A percentile compares a stretch with the other conserved stretches of the same genome.
phyloP scores from a whole-genome alignment of 331 rosid genomes.

The Saraca asoca region DNA sequence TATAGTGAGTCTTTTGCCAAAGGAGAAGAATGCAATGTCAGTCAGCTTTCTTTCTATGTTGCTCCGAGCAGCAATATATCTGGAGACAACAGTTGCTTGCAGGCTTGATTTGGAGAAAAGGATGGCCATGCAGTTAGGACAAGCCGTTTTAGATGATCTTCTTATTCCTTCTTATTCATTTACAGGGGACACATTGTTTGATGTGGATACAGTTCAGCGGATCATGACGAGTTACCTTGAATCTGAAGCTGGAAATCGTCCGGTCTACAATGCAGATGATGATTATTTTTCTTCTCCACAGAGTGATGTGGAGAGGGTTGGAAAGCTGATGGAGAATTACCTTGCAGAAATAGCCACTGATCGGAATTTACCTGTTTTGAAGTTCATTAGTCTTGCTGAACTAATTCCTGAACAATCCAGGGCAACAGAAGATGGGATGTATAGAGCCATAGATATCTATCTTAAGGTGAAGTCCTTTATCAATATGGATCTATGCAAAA shows the following conservation, averaged over 20 bases:
- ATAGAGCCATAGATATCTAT: slow-evolving; percentile 87
- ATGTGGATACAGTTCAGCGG: slow-evolving; percentile 81
- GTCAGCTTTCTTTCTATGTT: slow-evolving; percentile 95
- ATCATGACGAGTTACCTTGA: slow-evolving; percentile 68
- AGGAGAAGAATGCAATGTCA: slow-evolving; percentile 71
- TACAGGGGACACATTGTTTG: slow-evolving; percentile 81
- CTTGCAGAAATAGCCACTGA: slow-evolving; percentile 87
- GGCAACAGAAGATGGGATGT: slow-evolving; percentile 85
- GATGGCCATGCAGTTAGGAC: slow-evolving; percentile 73
- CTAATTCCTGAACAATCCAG: slow-evolving; percentile 83
- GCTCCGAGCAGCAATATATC: slow-evolving; percentile 71
- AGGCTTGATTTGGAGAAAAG: slow-evolving; percentile 91
- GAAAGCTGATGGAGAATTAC: slow-evolving; percentile 82
- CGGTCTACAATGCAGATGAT: slow-evolving; percentile 42
- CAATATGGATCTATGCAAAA: not conserved
- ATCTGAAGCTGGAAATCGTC: slow-evolving; percentile 45
- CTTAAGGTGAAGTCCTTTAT: slow-evolving; percentile 61
- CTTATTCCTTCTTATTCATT: slow-evolving; percentile 83
- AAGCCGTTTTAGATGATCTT: slow-evolving; percentile 84
- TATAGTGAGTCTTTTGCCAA: slow-evolving; percentile 82
- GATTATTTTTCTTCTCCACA: slow-evolving; percentile 58
- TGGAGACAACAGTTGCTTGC: slow-evolving; percentile 95
- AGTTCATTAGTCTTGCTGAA: slow-evolving; percentile 70
- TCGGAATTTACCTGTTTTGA: slow-evolving; percentile 63
- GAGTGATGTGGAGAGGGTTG: slow-evolving; percentile 65